Evolutionary conservation across 257 asterid genomes (phyloP).

Genomic region (Fraxinus quadrangulata): DNA sequence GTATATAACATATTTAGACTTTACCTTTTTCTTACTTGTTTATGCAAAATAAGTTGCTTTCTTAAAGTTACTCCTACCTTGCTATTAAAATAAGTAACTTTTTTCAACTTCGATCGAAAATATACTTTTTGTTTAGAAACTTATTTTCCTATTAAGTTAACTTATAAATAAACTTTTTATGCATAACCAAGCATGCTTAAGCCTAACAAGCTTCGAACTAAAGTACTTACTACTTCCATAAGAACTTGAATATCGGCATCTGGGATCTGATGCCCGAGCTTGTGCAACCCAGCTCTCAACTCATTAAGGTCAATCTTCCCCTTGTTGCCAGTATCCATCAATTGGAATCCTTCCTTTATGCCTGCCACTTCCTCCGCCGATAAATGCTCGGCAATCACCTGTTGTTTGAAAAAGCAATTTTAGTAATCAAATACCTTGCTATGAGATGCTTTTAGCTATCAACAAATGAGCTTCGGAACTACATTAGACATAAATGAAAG

Average conservation of each 20-base stretch:
- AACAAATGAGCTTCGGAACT: not conserved
- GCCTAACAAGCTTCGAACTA: not conserved
- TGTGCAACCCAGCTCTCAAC: conserved; percentile 55
- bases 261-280: conserved; percentile 69
- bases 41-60: not conserved
- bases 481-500: not conserved
- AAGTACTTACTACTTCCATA: conserved; percentile 66
- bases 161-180: not conserved
- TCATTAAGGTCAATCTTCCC: conserved; percentile 63
- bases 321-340: conserved; percentile 59
- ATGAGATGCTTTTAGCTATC: no score
- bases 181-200: not conserved
- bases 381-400: conserved; percentile 69
- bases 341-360: conserved; percentile 53
- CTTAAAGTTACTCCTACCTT: not conserved
- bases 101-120: not conserved
- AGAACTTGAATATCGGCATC: conserved; percentile 56
- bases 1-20: not conserved
- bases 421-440: conserved; percentile 9
- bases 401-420: conserved; percentile 22
- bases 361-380: conserved; percentile 69
- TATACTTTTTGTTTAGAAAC: not conserved
- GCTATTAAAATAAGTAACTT: not conserved
- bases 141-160: not conserved
- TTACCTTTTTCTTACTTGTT: no score